Evolutionary conservation across 805 yeast species (phyloP), one percentile per base, ranked within the genome.

Genomic region (Maudiozyma barnettii): DNA sequence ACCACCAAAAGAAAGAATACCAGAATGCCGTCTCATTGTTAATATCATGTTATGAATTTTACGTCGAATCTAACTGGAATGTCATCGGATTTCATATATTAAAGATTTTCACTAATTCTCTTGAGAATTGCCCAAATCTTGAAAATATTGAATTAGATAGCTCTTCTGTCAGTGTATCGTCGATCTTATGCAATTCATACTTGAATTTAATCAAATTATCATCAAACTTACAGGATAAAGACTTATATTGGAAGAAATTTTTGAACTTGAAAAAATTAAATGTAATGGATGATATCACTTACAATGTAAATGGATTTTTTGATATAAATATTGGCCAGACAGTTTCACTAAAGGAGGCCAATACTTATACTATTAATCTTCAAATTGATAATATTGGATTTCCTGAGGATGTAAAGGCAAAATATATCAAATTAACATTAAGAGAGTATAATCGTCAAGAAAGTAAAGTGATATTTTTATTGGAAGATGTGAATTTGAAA

Each of bases 1-100:
- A 82, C 49, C 81, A 77, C 59, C 78, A 77, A 53, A 67, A 70
- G 29, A 66, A 74, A 3, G 72, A 84, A 31, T 82, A 77, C 54
- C 72, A 73, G 35, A 74, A 75, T 40, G 82, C 96, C 1, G 74
- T 79, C 14, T 67, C 74, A 5, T 77, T 85, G 2, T 68, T 91
- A 12, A 77, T 78, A 36, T 77, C 80, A 8, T 80, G 93, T 2
- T 86, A 85, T 42, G 78, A 76, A 36, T 78, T 78, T 47, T 89
- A 84, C 57, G 73, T 76, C 7, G 65, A 72, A 18, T 77, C 81
- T 42, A 87, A 89, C 1, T 90, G 97, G 97, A 76, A 76, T 44
- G 63, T 68, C 41, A 77, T 88, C 58, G 85, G 95, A 1, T 73
- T 78, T 5, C 65, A 74, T n/a, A 64, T 91, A 16, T 69, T 87